Evolutionary conservation across 2,329 filamentous ascomycete genomes (phyloP).

Genomic region (Alternaria conjuncta): DNA sequence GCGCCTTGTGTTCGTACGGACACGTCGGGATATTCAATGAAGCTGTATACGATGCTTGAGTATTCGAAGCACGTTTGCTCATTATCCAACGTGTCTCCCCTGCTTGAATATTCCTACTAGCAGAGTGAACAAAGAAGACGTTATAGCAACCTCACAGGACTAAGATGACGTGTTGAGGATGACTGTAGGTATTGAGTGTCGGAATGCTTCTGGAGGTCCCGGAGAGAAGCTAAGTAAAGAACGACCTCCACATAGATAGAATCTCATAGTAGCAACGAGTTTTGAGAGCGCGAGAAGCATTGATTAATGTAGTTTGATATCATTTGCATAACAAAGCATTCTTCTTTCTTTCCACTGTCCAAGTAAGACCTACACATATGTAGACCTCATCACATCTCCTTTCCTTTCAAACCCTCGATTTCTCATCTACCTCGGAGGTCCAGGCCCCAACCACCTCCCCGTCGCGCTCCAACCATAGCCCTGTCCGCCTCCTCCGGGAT

Average conservation of each 20-base stretch:
- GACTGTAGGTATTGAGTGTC: not conserved
- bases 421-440: not conserved
- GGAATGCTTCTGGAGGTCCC: accelerated
- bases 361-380: not conserved
- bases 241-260: not conserved
- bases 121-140: not conserved
- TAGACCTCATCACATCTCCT: not conserved
- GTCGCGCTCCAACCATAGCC: not conserved
- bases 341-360: not conserved
- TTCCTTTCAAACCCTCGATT: not conserved
- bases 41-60: not conserved
- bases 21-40: not conserved
- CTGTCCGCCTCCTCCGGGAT: not conserved
- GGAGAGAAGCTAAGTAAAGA: not conserved
- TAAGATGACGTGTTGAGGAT: not conserved
- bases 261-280: not conserved
- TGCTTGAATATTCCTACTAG: not conserved
- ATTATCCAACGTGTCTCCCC: not conserved
- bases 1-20: not conserved
- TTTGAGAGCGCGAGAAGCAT: not conserved
- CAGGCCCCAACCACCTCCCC: not conserved
- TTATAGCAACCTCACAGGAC: not conserved
- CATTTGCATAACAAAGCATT: too few species aligned
- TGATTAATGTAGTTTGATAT: accelerated
- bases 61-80: not conserved